phyloP scores from a whole-genome alignment of 1,284 basidiomycete genomes.

The Ustilago hordei region DNA sequence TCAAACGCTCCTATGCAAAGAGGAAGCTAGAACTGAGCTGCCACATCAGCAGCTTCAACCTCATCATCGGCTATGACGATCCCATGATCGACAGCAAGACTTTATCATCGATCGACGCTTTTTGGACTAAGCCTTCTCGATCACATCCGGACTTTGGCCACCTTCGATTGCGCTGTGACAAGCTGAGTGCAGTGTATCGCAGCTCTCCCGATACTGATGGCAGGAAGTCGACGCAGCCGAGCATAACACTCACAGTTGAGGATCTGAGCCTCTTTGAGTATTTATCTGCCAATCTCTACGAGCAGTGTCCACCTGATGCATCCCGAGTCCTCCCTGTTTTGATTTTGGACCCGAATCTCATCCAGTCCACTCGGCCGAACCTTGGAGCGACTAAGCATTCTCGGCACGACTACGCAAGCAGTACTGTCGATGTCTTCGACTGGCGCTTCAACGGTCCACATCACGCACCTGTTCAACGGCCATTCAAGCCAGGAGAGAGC shows the following conservation, averaged over 20 bases:
- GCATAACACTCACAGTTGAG: conserved; percentile 15
- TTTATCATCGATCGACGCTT: conserved; percentile 19
- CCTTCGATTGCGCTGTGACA: conserved; percentile 46
- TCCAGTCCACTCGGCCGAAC: conserved; percentile 5
- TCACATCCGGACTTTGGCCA: conserved; percentile 52
- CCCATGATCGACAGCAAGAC: neutral
- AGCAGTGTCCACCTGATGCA: conserved; percentile 19
- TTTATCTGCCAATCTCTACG: conserved; percentile 17
- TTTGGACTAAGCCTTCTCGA: conserved; percentile 51
- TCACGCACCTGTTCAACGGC: neutral
- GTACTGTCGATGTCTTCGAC: conserved; percentile 44
- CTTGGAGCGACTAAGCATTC: conserved; percentile 5
- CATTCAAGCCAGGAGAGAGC: neutral
- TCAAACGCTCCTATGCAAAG: neutral
- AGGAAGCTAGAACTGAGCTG: conserved; percentile 19
- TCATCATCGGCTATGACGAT: conserved; percentile 50
- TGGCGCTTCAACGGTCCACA: conserved; percentile 37
- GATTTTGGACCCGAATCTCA: conserved; percentile 39
- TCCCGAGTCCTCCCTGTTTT: conserved; percentile 39
- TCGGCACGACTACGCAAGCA: conserved; percentile 34
- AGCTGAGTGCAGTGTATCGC: conserved; percentile 16
- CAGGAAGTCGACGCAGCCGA: neutral
- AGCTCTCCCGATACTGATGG: neutral
- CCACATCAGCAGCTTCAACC: conserved; percentile 25
- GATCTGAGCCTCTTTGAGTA: conserved; percentile 51